Evolutionary conservation across 108 stramenopile genomes (phyloP).

Genomic region (Ochromonas danica): DNA sequence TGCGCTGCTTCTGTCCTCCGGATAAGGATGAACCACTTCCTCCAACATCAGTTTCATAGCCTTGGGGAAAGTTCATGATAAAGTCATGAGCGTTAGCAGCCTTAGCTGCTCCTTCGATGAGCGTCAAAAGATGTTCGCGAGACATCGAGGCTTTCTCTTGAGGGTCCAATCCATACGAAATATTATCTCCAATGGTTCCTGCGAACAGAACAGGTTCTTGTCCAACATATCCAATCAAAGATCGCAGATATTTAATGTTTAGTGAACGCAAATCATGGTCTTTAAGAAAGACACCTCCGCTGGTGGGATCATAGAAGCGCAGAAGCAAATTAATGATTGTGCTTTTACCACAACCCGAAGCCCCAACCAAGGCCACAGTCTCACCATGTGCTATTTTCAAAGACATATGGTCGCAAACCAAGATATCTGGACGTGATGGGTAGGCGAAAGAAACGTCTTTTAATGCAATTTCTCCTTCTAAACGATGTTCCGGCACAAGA

Average conservation of each 20-base stretch:
- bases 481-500: not conserved
- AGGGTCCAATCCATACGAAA: slow-evolving; percentile 7
- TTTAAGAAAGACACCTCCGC: slow-evolving; percentile 70
- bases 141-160: not conserved
- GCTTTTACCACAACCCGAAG: slow-evolving; percentile 77
- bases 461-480: slow-evolving; percentile 40
- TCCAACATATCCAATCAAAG: slow-evolving; percentile 29
- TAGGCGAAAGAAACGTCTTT: slow-evolving; percentile 80
- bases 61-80: slow-evolving; percentile 58
- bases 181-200: slow-evolving; percentile 12
- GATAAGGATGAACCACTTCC: slow-evolving; percentile 49
- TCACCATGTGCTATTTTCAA: slow-evolving; percentile 71
- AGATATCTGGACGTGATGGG: slow-evolving; percentile 73
- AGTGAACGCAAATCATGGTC: slow-evolving; percentile 73
- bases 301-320: slow-evolving; percentile 82
- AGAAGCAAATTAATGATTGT: slow-evolving; percentile 81
- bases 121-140: not conserved
- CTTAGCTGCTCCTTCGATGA: slow-evolving; percentile 74
- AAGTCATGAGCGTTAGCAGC: slow-evolving; percentile 80
- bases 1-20: slow-evolving; percentile 64
- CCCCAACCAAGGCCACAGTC: slow-evolving; percentile 85
- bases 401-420: slow-evolving; percentile 65
- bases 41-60: slow-evolving; percentile 61
- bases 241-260: slow-evolving; percentile 70
- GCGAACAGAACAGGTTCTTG: slow-evolving; percentile 36